phyloP scores from a whole-genome alignment of 331 rosid species.

The Telfairia occidentalis region DNA sequence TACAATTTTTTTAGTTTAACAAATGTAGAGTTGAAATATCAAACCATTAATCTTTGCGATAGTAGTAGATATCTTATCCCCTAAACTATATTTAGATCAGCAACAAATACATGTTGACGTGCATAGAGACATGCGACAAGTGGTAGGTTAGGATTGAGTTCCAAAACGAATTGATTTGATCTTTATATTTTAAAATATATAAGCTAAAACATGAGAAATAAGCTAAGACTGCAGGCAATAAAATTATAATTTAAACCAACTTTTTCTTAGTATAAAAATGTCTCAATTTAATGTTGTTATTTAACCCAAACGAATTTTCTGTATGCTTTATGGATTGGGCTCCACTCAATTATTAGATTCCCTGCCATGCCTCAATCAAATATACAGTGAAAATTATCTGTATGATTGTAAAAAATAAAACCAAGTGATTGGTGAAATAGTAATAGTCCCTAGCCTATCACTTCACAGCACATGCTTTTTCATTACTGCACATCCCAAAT shows the following conservation, averaged over 20 bases:
- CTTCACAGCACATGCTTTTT: neutral
- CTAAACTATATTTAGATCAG: too few relatives aligned
- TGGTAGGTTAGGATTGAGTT: neutral
- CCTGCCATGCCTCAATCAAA: neutral
- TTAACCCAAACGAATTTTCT: neutral
- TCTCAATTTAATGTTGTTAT: neutral
- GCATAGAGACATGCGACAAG: neutral
- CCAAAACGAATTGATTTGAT: neutral
- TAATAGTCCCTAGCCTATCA: neutral
- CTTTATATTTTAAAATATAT: too few relatives aligned
- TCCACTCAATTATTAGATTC: slow-evolving; percentile 5
- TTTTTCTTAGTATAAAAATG: neutral
- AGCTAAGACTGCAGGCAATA: neutral
- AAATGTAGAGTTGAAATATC: too few relatives aligned
- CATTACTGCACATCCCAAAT: neutral
- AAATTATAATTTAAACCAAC: neutral
- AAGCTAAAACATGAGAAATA: neutral
- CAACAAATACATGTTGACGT: too few relatives aligned
- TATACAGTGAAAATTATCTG: neutral
- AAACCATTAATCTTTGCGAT: too few relatives aligned
- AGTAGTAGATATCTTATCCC: too few relatives aligned
- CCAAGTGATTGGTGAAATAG: neutral
- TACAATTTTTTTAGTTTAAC: too few relatives aligned
- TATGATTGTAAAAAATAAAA: neutral
- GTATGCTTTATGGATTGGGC: neutral